Evolutionary conservation across 2,329 filamentous ascomycete genomes (phyloP).

Genomic region (Alternaria ventricosa): DNA sequence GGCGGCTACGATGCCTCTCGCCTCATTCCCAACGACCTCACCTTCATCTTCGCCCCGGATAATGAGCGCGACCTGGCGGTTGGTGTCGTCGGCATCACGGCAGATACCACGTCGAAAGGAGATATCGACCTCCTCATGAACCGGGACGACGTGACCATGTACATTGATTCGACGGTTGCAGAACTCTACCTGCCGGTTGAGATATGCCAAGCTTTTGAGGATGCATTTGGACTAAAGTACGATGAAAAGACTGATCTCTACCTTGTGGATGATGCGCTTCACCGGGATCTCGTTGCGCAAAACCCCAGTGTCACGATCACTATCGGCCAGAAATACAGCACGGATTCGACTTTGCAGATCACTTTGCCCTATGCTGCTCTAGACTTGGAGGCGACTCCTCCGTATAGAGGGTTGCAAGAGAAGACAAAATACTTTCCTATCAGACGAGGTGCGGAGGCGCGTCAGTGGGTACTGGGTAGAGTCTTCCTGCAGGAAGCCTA

Average conservation of each 20-base stretch:
- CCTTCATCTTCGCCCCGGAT: conserved; percentile 64
- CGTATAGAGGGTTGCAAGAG: conserved; percentile 64
- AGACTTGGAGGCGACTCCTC: conserved; percentile 53
- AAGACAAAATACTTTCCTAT: conserved; percentile 72
- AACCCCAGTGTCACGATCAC: conserved; percentile 55
- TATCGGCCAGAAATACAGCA: conserved; percentile 46
- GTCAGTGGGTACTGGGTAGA: conserved; percentile 68
- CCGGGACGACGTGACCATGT: conserved; percentile 48
- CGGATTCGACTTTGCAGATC: conserved; percentile 51
- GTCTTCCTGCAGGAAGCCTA: conserved; percentile 74
- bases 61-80: conserved; percentile 67
- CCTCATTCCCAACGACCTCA: conserved; percentile 65
- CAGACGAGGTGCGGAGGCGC: conserved; percentile 60
- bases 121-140: conserved; percentile 45
- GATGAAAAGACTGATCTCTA: conserved; percentile 70
- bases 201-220: conserved; percentile 70
- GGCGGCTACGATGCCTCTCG: conserved; percentile 73
- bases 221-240: conserved; percentile 68
- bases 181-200: conserved; percentile 57
- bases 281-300: conserved; percentile 56
- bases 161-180: conserved; percentile 58
- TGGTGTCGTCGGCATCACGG: conserved; percentile 55
- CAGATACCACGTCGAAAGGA: conserved; percentile 35
- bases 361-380: conserved; percentile 59
- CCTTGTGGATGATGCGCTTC: conserved; percentile 64